phyloP scores from a whole-genome alignment of 257 asterid genomes.

The Solanum chilense region DNA sequence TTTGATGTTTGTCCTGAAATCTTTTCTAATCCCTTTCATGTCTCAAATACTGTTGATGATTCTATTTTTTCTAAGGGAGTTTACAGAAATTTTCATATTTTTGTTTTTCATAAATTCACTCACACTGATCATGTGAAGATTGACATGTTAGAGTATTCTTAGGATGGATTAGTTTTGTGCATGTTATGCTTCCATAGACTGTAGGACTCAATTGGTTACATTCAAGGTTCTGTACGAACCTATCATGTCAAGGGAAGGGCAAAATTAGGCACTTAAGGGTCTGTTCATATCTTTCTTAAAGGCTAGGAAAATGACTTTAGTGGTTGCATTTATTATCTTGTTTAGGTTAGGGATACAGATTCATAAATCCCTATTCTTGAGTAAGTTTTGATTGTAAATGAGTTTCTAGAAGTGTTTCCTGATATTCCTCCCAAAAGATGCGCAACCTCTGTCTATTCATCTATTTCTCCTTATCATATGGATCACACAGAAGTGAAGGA shows the following conservation, averaged over 20 bases:
- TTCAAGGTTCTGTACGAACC: background rate
- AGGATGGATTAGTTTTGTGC: background rate
- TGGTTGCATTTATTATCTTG: background rate
- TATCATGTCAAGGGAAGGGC: background rate
- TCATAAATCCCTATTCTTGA: background rate
- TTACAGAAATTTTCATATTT: too few species aligned
- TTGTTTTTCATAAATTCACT: background rate
- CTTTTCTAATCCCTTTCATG: background rate
- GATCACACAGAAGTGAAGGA: background rate
- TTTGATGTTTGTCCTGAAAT: background rate
- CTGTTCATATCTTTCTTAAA: background rate
- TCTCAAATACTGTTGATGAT: background rate
- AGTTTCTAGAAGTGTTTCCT: background rate
- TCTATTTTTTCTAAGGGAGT: background rate
- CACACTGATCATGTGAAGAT: background rate
- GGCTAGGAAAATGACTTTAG: background rate
- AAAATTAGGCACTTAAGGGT: background rate
- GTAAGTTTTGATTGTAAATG: background rate
- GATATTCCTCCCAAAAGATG: background rate
- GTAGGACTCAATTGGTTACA: background rate
- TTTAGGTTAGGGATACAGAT: background rate
- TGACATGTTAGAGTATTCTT: background rate
- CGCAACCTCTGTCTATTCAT: background rate
- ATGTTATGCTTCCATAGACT: too few species aligned
- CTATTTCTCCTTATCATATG: background rate